Base-by-base conservation (phyloP, 108 stramenopile species). In the Skeletonema costatum region DNA sequence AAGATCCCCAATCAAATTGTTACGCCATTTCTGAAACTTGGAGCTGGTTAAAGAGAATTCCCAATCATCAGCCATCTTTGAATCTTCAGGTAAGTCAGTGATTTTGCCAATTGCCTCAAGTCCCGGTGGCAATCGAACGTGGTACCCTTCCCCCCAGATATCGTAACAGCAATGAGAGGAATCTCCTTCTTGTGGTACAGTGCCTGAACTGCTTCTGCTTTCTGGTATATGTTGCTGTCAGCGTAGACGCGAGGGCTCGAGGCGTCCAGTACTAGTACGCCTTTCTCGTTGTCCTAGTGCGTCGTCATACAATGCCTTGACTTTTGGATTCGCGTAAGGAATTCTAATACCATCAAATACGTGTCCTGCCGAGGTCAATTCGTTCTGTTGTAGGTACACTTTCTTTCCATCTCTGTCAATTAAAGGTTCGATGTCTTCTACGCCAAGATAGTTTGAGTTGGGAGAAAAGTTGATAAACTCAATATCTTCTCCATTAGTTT, bases 361-460 rank as follows among this genome's bases (percentile, higher is more conserved):
- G 61, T 60, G 16, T 21, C 32, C 32, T 44, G 1, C 31, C 29
- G 59, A 60, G 1, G 68, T 76, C 31, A 81, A 61, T n/a, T 70
- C 75, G 59, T 81, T 76, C 44, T 71, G 68, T 44, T 75, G 62
- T 14, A 81, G 62, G 42, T 66, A 81, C 3, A 81, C 62, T 59
- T 53, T 44, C 33, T 81, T 66, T 29, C 75, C 62, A 59, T 76
- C 29, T 4, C 66, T 58, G 41, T 38, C 32, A 36, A 36, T 36
- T 31, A 81, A 32, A 16, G 75, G 74, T 44, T 59, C 21, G 6
- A 76, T 64, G 44, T 81, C 75, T 19, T 76, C 64, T 1, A 76
- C 51, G 31, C 80, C 75, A 41, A 76, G 38, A 35, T 81, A 81
- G 21, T 74, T 38, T 14, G 48, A 75, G 30, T 35, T 56, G 1